Percentiles rank a stretch among this genome's conserved stretches.
These are phyloP conservation scores for Leccinum arenicola DNA, from an alignment of 768 basidiomycete species.

Conservation along the genomic window DNA sequence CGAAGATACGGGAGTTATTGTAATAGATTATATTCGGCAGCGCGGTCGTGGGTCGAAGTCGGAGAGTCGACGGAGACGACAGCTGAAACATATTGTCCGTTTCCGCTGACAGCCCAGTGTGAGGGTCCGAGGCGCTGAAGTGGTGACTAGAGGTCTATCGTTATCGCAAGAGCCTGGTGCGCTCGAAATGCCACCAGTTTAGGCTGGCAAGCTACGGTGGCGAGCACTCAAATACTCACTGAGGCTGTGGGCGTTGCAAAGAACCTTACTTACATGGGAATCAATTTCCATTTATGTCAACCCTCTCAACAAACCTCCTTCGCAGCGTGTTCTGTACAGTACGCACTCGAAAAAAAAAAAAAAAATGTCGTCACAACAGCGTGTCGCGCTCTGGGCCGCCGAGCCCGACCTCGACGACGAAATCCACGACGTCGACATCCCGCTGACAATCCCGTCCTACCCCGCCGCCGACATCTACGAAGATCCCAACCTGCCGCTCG, in stretches of 20 bases:
- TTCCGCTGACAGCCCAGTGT: not conserved
- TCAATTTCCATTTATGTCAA: not conserved
- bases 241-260: no score
- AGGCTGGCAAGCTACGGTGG: not conserved
- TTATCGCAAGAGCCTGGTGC: not conserved
- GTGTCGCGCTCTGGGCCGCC: constrained; percentile 70
- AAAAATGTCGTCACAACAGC: constrained; percentile 55
- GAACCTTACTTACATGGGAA: not conserved
- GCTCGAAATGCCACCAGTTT: no score
- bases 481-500: constrained; percentile 54
- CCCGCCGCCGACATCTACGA: constrained; percentile 29
- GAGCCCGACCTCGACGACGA: constrained; percentile 81
- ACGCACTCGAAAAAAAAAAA: not conserved
- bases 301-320: not conserved
- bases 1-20: not conserved
- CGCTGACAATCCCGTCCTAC: constrained; percentile 29
- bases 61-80: not conserved
- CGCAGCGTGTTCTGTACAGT: not conserved
- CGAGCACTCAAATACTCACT: no score
- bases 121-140: not conserved
- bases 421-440: constrained; percentile 63
- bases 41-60: not conserved
- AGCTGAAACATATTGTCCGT: no score
- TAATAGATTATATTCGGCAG: not conserved
- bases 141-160: no score